Evolutionary conservation across 2,329 filamentous ascomycete genomes (phyloP), one percentile per base, ranked within the genome.

Genomic region (Aschersonia sp.): DNA sequence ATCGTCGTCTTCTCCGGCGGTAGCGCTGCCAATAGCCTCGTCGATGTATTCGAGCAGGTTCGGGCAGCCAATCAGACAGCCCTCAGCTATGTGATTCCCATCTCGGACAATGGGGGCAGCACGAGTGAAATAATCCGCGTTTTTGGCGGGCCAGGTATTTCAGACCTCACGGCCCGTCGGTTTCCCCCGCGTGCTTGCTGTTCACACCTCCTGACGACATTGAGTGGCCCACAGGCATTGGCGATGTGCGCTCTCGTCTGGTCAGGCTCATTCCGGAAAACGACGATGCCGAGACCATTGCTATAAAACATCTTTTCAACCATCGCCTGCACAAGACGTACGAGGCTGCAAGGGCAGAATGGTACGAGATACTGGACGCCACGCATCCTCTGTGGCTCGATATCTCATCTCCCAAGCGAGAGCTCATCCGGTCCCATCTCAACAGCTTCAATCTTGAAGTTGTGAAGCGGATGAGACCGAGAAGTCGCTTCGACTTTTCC

Each of bases 31-130:
- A 97, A 95, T 61, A 94, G 77, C 58, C 76, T 95, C 5, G 90
- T 95, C 41, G 90, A 95, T 61, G 85, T 95, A 9, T 95, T 95
- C 65, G 82, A 77, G 55, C 67, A 69, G 14, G 71, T 85, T 35
- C 71, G 77, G 10, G 65, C 80, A 52, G 81, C 74, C 55, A 84
- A 83, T 51, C 66, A 74, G 41, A 84, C 83, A 58, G 69, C 74
- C 3, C 67, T 94, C 41, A 87, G 79, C 65, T 94, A 94, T 63
- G 80, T 95, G 50, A 94, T 97, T 46, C 90, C 90, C 37, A 95
- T 95, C 61, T 92, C 85, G 54, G 90, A 97, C 66, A 97, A 97
- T 65, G 90, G 90, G 45, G 90, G 90, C 40, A 94, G 86, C 56
- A 94, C 88, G 2, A 94, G 87, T 43, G 90, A 97, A 68, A 71